Conservation (phyloP, 768 basidiomycete species). For the Glaciozyma martinii region DNA sequence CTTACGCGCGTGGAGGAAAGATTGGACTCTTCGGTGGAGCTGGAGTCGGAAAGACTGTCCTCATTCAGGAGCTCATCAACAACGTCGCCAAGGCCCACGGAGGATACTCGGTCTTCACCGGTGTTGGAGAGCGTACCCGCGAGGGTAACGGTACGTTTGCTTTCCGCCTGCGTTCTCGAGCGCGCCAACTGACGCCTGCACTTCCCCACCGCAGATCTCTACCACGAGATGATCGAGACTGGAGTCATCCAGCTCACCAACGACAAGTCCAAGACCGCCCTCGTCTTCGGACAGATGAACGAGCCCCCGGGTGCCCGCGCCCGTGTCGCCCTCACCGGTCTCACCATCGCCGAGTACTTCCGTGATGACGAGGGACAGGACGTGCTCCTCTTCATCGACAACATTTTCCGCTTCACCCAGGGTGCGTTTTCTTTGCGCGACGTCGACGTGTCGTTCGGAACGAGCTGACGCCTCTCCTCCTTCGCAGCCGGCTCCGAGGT, state of each 20-base stretch:
- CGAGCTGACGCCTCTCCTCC: background rate
- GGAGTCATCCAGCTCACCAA: constrained; percentile 99
- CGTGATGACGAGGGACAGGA: constrained; percentile 99
- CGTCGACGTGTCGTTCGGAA: too few species aligned
- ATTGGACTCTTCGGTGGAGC: constrained; percentile 99
- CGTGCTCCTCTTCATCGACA: constrained; percentile 99
- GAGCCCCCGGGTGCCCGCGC: constrained; percentile 99
- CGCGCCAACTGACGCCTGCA: background rate
- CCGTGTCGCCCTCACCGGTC: constrained; percentile 97
- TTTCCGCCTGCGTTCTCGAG: background rate
- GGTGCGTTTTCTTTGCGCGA: constrained; percentile 6
- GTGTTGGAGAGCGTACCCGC: constrained; percentile 99
- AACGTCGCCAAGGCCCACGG: constrained; percentile 99
- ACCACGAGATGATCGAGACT: constrained; percentile 99
- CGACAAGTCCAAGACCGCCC: constrained; percentile 94
- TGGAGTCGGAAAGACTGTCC: constrained; percentile 99
- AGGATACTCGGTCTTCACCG: constrained; percentile 83
- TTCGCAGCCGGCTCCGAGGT: constrained; percentile 87
- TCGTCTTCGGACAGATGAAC: constrained; percentile 99
- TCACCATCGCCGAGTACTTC: constrained; percentile 99
- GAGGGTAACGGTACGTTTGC: constrained; percentile 75
- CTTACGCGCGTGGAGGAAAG: constrained; percentile 99
- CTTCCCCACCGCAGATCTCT: constrained; percentile 48
- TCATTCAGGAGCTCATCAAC: constrained; percentile 96
- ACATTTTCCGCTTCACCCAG: constrained; percentile 99